These are phyloP conservation scores for Globisporangium alternatum DNA, from an alignment of 352 stramenopile species.

Conservation along the genomic window DNA sequence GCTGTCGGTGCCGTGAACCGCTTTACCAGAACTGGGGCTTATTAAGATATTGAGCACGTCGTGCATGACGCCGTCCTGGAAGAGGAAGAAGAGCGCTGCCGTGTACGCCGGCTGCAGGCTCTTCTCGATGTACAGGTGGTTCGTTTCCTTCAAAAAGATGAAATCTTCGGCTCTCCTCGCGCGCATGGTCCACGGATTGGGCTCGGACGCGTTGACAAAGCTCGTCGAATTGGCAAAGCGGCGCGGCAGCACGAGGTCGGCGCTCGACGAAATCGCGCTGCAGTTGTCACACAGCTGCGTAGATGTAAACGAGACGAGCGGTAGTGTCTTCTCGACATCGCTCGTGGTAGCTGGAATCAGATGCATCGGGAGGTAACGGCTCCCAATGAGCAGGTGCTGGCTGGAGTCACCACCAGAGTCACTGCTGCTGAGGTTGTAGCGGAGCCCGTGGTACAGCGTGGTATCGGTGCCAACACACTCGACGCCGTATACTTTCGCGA, in stretches of 20 bases:
- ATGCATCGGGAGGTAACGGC: not conserved
- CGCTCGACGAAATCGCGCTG: not conserved
- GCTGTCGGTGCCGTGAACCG: not conserved
- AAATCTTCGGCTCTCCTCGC: no score
- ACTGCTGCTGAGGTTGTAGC: conserved; percentile 1
- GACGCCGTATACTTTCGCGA: conserved; percentile 14
- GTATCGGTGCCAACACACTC: not conserved
- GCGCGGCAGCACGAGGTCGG: not conserved
- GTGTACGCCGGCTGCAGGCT: conserved; percentile 47
- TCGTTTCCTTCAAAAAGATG: conserved; percentile 36
- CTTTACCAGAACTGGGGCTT: no score
- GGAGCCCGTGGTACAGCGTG: not conserved
- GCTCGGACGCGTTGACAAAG: not conserved
- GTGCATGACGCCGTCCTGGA: conserved; percentile 24
- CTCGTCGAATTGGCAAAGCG: not conserved
- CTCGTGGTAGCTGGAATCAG: not conserved
- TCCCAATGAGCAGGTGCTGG: not conserved
- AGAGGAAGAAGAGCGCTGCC: conserved; percentile 50
- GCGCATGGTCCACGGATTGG: no score
- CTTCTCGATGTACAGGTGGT: conserved; percentile 41
- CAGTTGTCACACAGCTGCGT: not conserved
- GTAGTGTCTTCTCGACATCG: not conserved
- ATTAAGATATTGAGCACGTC: no score
- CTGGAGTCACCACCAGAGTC: not conserved
- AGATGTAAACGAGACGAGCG: not conserved